These are phyloP conservation scores for Spencermartinsiella ligniputridi DNA, from an alignment of 1,139 yeast species.

Conservation along the genomic window DNA sequence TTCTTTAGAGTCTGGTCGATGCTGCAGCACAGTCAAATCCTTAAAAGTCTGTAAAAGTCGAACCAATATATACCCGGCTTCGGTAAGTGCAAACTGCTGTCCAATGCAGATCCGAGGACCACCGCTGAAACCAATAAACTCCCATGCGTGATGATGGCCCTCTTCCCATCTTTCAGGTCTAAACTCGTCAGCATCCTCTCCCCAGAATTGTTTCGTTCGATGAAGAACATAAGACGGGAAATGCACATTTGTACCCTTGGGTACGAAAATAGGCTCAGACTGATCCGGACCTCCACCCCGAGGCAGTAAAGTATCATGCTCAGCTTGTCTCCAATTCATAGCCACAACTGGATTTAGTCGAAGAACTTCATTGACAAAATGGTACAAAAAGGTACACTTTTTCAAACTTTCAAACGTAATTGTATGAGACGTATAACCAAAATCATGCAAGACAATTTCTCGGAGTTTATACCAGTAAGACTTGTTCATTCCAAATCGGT, in stretches of 20 bases:
- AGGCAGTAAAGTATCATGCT: conserved; percentile 46
- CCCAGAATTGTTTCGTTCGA: conserved; percentile 43
- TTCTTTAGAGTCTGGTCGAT: background rate
- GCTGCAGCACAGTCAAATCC: conserved; percentile 8
- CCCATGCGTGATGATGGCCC: conserved; percentile 38
- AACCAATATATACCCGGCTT: conserved; percentile 45
- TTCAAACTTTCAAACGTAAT: conserved; percentile 48
- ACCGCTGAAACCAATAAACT: conserved; percentile 53
- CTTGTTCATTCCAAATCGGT: conserved; percentile 45
- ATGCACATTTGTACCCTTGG: conserved; percentile 45
- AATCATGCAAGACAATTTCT: conserved; percentile 34
- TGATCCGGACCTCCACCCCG: conserved; percentile 50
- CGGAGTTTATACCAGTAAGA: conserved; percentile 39
- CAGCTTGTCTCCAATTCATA: conserved; percentile 45
- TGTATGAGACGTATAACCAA: conserved; percentile 22
- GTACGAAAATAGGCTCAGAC: conserved; percentile 40
- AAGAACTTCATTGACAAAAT: conserved; percentile 48
- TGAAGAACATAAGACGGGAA: conserved; percentile 48
- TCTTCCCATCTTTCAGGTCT: conserved; percentile 51
- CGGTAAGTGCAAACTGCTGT: conserved; percentile 56
- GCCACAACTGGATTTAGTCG: conserved; percentile 58
- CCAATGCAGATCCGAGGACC: conserved; percentile 61
- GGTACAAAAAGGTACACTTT: conserved; percentile 45
- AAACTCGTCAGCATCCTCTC: conserved; percentile 46
- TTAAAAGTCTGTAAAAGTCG: conserved; percentile 38